phyloP scores from a whole-genome alignment of 73 alveolate genomes.

The Stentor roeselii region DNA sequence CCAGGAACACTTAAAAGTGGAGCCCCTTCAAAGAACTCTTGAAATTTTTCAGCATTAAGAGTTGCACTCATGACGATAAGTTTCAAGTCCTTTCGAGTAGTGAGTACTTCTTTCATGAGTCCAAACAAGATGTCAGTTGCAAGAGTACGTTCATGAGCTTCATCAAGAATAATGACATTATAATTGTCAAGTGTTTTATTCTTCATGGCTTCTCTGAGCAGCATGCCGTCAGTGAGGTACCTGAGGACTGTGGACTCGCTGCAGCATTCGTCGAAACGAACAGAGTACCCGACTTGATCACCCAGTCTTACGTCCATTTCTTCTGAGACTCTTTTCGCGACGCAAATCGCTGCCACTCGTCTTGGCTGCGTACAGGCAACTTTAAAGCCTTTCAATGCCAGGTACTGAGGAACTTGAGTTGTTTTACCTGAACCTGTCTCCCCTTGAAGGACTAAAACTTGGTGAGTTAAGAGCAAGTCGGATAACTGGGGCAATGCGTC shows the following conservation, averaged over 20 bases:
- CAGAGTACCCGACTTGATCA: conserved; percentile 97
- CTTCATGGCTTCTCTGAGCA: conserved; percentile 95
- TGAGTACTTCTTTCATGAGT: conserved; percentile 92
- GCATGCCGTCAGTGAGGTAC: conserved; percentile 98
- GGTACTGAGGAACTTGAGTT: conserved; percentile 96
- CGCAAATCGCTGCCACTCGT: conserved; percentile 99
- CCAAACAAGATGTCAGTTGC: conserved; percentile 99
- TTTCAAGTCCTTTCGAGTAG: conserved; percentile 79
- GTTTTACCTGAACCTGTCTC: conserved; percentile 99
- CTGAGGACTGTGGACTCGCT: conserved; percentile 82
- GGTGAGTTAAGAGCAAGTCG: conserved; percentile 69
- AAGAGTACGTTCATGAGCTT: conserved; percentile 99
- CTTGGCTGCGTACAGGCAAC: conserved; percentile 99
- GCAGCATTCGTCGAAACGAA: conserved; percentile 97
- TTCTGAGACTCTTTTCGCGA: conserved; percentile 75
- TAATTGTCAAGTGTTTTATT: conserved; percentile 86
- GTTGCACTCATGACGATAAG: conserved; percentile 98
- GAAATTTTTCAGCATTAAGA: conserved; percentile 97
- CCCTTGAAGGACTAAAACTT: conserved; percentile 92
- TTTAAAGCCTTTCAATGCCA: conserved; percentile 35
- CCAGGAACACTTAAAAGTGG: conserved; percentile 97
- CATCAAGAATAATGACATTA: conserved; percentile 96
- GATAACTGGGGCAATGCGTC: conserved; percentile 84
- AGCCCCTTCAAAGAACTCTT: conserved; percentile 91
- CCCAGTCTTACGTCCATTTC: conserved; percentile 99